These are phyloP conservation scores for Cardiospermum halicacabum DNA, from an alignment of 345 rosid species.

Conservation along the genomic window DNA sequence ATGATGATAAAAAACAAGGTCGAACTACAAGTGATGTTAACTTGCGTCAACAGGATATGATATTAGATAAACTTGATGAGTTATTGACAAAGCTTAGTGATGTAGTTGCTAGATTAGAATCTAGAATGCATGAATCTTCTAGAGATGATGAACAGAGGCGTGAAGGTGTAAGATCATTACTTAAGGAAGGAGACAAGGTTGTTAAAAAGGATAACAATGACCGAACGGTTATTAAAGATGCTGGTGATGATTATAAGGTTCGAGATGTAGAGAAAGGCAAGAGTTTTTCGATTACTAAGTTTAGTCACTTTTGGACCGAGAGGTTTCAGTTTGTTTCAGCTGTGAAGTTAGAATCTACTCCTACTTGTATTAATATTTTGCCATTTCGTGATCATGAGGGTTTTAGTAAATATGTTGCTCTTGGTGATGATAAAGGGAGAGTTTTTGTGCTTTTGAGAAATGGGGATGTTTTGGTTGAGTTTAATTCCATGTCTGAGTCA, in stretches of 20 bases:
- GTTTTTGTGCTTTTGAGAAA: constrained; percentile 66
- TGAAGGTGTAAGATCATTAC: constrained; percentile 9
- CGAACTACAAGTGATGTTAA: constrained; percentile 11
- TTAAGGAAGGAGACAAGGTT: constrained; percentile 20
- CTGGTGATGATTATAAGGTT: constrained; percentile 18
- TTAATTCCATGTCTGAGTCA: constrained; percentile 41
- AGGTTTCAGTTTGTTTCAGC: constrained; percentile 81
- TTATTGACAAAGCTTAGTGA: constrained; percentile 65
- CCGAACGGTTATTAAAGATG: constrained; percentile 10
- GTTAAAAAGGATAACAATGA: constrained; percentile 4
- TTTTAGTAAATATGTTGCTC: constrained; percentile 74
- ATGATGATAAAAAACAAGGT: constrained; percentile 27
- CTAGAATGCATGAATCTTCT: constrained; percentile 37
- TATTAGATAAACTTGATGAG: constrained; percentile 64
- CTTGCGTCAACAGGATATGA: constrained; percentile 28
- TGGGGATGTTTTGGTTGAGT: constrained; percentile 77
- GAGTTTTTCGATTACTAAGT: constrained; percentile 54
- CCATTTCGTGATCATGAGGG: constrained; percentile 85
- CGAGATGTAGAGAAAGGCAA: constrained; percentile 37
- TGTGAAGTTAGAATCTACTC: constrained; percentile 66
- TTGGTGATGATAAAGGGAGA: constrained; percentile 80
- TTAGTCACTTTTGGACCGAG: constrained; percentile 85
- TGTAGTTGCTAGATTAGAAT: constrained; percentile 60
- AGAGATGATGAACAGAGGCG: constrained; percentile 3
- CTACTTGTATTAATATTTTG: constrained; percentile 62